Evolutionary conservation across 768 basidiomycete species (phyloP).

Genomic region (Auriculariales sp.): DNA sequence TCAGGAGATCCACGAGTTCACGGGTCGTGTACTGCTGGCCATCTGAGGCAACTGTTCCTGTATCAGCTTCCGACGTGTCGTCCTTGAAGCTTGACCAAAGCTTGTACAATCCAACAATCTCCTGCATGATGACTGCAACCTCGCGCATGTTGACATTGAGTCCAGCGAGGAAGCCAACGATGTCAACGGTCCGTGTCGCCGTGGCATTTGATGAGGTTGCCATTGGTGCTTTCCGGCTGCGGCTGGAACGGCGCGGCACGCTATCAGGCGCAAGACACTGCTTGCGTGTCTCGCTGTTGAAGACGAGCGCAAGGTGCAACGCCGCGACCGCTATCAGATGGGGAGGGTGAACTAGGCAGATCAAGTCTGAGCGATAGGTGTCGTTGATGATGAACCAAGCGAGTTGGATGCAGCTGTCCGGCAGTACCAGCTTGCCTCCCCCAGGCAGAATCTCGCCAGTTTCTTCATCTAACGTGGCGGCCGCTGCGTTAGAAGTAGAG

Average conservation of each 20-base stretch:
- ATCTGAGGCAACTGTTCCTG: neutral
- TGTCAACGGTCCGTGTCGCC: constrained; percentile 27
- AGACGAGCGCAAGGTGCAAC: constrained; percentile 73
- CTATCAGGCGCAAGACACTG: constrained; percentile 10
- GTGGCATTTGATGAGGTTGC: constrained; percentile 6
- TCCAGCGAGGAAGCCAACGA: constrained; percentile 68
- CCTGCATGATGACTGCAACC: constrained; percentile 74
- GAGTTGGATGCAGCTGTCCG: constrained; percentile 67
- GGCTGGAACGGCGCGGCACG: constrained; percentile 40
- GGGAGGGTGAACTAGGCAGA: constrained; percentile 90
- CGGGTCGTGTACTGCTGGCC: constrained; percentile 9
- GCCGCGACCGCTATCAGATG: constrained; percentile 88
- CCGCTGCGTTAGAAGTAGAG: constrained; percentile 21
- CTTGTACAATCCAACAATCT: constrained; percentile 80
- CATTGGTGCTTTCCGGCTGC: constrained; percentile 12
- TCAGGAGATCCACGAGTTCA: constrained; percentile 39
- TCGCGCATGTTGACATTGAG: constrained; percentile 76
- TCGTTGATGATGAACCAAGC: constrained; percentile 99
- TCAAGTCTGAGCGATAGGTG: constrained; percentile 71
- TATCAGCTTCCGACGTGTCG: constrained; percentile 22
- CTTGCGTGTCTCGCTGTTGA: constrained; percentile 43
- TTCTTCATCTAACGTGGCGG: constrained; percentile 28
- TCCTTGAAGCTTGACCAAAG: constrained; percentile 80
- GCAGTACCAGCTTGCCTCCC: constrained; percentile 60
- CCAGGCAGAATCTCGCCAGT: constrained; percentile 39